Percentiles rank a stretch among this genome's conserved stretches.
phyloP scores from a whole-genome alignment of 345 rosid species.

The Syzygium grande region DNA sequence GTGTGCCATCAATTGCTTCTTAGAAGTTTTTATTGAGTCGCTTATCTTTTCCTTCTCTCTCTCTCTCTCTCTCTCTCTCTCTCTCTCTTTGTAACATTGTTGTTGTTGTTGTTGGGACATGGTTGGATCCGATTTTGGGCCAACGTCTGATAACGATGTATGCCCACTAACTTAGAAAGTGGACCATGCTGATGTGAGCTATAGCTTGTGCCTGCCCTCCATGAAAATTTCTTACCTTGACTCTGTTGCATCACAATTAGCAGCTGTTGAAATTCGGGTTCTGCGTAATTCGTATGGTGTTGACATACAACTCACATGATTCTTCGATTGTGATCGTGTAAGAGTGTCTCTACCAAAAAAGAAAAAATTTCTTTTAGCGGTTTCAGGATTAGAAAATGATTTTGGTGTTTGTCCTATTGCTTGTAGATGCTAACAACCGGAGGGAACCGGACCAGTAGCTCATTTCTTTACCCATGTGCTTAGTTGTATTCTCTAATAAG shows the following conservation, averaged over 20 bases:
- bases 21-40: neutral
- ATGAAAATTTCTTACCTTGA: neutral
- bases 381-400: neutral
- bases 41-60: neutral
- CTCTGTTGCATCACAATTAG: neutral
- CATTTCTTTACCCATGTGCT: neutral
- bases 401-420: neutral
- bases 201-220: neutral
- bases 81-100: neutral
- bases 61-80: neutral
- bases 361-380: neutral
- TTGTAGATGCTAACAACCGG: neutral
- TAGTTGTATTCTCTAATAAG: neutral
- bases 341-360: neutral
- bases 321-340: neutral
- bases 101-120: neutral
- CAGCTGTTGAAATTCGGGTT: neutral
- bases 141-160: neutral
- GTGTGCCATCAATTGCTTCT: neutral
- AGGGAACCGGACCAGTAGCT: neutral
- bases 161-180: neutral
- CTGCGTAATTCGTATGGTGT: neutral
- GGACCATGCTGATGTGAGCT: neutral
- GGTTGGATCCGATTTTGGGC: conserved; percentile 3
- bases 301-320: neutral